phyloP scores from a whole-genome alignment of 2,329 filamentous ascomycete genomes.

The Monilinia fructicola region DNA sequence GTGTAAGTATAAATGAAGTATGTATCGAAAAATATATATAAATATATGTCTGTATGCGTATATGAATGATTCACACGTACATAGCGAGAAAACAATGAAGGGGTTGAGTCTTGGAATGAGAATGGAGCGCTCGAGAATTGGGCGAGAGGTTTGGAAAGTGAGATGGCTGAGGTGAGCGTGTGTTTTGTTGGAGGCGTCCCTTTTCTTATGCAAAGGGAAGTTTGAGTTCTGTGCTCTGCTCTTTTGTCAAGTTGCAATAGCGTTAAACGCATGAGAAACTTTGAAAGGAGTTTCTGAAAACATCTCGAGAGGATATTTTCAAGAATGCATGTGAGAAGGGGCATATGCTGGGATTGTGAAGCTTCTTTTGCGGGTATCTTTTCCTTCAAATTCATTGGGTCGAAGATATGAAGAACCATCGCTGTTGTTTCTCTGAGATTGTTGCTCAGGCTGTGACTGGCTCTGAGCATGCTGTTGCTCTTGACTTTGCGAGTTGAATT shows the following conservation, averaged over 20 bases:
- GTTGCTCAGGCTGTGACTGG: constrained; percentile 25
- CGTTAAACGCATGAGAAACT: neutral
- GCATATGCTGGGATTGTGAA: constrained; percentile 35
- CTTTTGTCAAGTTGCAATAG: constrained; percentile 10
- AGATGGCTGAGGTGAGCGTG: neutral
- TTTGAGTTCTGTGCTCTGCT: constrained; percentile 5
- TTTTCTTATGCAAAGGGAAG: neutral
- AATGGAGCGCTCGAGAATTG: neutral
- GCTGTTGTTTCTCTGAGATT: constrained; percentile 28
- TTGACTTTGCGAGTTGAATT: constrained; percentile 28
- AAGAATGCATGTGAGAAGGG: constrained; percentile 16
- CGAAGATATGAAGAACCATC: constrained; percentile 35
- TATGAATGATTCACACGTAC: neutral
- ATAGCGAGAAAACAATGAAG: neutral
- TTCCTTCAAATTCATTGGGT: constrained; percentile 33
- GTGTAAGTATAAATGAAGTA: constrained; percentile 6
- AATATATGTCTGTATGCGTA: neutral
- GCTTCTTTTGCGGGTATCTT: constrained; percentile 38
- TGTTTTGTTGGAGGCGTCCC: neutral
- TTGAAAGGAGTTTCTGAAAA: neutral
- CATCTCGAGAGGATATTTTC: neutral
- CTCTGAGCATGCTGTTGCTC: constrained; percentile 33
- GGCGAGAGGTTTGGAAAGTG: neutral
- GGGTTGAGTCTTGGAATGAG: neutral
- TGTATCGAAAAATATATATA: constrained; percentile 7